Evolutionary conservation across 78 protist genomes (phyloP).

Genomic region (Dictyostelium citrinum): DNA sequence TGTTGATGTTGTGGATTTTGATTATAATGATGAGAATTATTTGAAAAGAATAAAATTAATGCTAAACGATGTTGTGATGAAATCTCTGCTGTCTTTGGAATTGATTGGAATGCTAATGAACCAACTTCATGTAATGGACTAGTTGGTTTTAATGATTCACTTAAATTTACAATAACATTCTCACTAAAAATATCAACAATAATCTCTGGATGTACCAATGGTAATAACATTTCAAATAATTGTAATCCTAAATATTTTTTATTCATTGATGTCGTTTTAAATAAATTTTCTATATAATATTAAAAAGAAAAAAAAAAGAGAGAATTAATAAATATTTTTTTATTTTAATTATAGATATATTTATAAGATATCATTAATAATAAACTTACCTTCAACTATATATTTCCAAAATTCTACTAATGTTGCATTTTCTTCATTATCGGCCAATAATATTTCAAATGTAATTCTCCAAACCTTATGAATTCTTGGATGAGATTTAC

Average conservation of each 20-base stretch:
- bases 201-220: conserved; percentile 20
- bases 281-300: neutral
- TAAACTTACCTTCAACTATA: conserved; percentile 37
- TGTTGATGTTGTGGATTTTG: neutral
- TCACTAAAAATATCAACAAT: conserved; percentile 4
- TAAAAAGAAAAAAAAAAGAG: neutral
- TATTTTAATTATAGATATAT: neutral
- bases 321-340: neutral
- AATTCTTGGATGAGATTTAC: conserved; percentile 43
- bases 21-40: neutral
- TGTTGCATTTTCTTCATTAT: neutral
- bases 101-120: conserved; percentile 49
- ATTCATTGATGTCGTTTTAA: conserved; percentile 19
- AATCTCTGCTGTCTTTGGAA: conserved; percentile 67
- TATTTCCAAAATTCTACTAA: conserved; percentile 39
- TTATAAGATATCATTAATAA: no score
- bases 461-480: conserved; percentile 58
- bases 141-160: conserved; percentile 34
- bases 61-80: conserved; percentile 36
- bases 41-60: conserved; percentile 22
- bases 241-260: conserved; percentile 58
- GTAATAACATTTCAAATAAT: conserved; percentile 52
- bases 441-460: conserved; percentile 12
- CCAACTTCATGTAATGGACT: conserved; percentile 59
- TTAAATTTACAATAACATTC: neutral